A percentile compares a stretch with the other conserved stretches of the same genome.
phyloP scores from a whole-genome alignment of 495 filamentous ascomycete species.

The Penicillium paxilli region DNA sequence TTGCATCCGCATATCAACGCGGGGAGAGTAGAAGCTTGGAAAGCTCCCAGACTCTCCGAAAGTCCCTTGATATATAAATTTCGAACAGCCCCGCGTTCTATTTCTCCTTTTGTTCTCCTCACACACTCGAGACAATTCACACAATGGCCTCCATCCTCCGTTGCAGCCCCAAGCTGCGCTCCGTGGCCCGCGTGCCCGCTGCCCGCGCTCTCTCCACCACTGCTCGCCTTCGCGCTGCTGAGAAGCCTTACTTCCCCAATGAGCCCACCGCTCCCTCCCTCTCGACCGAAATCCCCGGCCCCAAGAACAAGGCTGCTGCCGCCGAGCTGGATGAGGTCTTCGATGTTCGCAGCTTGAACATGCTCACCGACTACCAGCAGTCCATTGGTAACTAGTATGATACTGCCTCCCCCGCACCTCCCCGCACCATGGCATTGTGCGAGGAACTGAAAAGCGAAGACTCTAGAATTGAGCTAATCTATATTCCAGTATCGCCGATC shows the following conservation, averaged over 20 bases:
- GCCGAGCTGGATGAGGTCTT: conserved; percentile 81
- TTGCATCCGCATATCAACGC: conserved; percentile 16
- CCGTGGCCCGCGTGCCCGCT: conserved; percentile 37
- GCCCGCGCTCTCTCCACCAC: conserved; percentile 44
- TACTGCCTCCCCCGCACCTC: not conserved
- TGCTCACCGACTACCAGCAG: conserved; percentile 80
- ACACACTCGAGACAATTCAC: conserved; percentile 4
- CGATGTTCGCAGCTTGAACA: conserved; percentile 90
- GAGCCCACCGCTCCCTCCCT: conserved; percentile 77
- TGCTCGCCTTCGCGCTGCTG: conserved; percentile 39
- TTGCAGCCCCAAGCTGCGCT: conserved; percentile 40
- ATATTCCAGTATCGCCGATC: conserved; percentile 70
- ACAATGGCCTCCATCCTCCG: conserved; percentile 50
- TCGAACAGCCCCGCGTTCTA: conserved; percentile 10
- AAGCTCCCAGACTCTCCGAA: conserved; percentile 18
- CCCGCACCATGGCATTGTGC: not conserved
- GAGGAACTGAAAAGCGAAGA: not conserved
- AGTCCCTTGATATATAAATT: conserved; percentile 18
- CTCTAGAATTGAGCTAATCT: conserved; percentile 28
- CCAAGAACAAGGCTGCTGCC: conserved; percentile 69
- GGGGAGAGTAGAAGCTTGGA: conserved; percentile 11
- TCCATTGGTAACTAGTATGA: conserved; percentile 62
- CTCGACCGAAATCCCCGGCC: conserved; percentile 81
- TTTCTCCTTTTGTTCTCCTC: conserved; percentile 4
- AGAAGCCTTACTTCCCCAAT: conserved; percentile 61